phyloP scores from a whole-genome alignment of 2,329 filamentous ascomycete species.

The Trichoderma breve region DNA sequence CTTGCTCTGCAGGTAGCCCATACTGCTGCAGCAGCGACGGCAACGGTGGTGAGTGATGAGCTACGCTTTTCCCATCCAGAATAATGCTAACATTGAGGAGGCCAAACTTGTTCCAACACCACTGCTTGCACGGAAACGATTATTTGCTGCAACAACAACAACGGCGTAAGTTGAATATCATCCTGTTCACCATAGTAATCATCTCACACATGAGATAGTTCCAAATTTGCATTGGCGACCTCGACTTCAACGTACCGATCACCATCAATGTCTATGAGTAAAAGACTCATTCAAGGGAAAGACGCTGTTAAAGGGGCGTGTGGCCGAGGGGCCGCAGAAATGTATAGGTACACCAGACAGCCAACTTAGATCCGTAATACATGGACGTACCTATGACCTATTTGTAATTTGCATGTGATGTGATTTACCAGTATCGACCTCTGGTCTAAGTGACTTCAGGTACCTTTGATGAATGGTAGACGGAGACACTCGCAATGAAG shows the following conservation, averaged over 20 bases:
- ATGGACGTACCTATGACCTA: background rate
- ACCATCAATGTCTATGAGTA: conserved; percentile 5
- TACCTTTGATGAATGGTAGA: background rate
- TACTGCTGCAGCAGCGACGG: conserved; percentile 2
- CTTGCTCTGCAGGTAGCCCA: background rate
- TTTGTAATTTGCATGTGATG: background rate
- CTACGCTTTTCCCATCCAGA: background rate
- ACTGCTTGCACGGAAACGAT: background rate
- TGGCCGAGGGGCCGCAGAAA: background rate
- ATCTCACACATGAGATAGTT: background rate
- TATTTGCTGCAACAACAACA: conserved; percentile 12
- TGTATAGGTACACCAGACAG: background rate
- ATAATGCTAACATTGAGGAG: background rate
- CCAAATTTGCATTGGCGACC: conserved; percentile 9
- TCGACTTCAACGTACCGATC: conserved; percentile 1
- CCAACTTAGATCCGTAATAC: background rate
- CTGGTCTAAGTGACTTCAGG: background rate
- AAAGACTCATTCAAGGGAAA: background rate
- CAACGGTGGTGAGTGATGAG: background rate
- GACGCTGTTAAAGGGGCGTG: background rate
- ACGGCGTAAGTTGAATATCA: background rate
- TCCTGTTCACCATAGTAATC: background rate
- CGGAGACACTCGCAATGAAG: background rate
- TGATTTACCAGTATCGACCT: background rate
- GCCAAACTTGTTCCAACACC: background rate